Evolutionary conservation across 345 rosid species (phyloP).

Genomic region (Leavenworthia alabamica): DNA sequence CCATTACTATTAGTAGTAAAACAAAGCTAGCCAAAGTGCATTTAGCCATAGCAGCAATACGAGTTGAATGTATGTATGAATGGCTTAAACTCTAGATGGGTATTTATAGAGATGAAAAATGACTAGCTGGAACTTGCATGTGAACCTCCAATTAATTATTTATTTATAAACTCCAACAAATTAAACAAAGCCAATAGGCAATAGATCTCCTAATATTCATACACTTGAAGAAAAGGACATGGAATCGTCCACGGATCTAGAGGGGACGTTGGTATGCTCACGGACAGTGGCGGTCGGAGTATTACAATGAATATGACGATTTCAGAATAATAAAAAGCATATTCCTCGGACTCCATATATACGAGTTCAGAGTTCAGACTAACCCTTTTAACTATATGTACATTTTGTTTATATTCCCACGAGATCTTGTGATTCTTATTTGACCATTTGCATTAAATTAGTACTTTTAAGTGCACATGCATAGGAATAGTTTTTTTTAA

Average conservation of each 20-base stretch:
- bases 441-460: constrained; percentile 22
- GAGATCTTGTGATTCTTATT: constrained; percentile 13
- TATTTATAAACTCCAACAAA: background rate
- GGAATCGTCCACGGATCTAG: constrained; percentile 28
- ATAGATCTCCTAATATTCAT: no score
- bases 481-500: constrained; percentile 17
- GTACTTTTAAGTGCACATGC: constrained; percentile 30
- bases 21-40: constrained; percentile 26
- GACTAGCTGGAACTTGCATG: constrained; percentile 27
- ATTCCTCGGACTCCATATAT: constrained; percentile 9
- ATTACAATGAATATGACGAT: background rate
- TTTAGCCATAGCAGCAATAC: constrained; percentile 37
- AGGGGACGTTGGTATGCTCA: no score
- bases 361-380: constrained; percentile 21
- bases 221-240: no score
- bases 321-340: constrained; percentile 20
- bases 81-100: constrained; percentile 22
- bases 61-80: background rate
- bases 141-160: background rate
- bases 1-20: constrained; percentile 34
- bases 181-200: background rate
- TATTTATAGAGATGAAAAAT: constrained; percentile 29
- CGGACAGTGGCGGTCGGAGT: no score
- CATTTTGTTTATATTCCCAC: constrained; percentile 3
- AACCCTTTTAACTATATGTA: background rate